phyloP scores from a whole-genome alignment of 2,329 filamentous ascomycete genomes.

The Chrysoporthe deuterocubensis region DNA sequence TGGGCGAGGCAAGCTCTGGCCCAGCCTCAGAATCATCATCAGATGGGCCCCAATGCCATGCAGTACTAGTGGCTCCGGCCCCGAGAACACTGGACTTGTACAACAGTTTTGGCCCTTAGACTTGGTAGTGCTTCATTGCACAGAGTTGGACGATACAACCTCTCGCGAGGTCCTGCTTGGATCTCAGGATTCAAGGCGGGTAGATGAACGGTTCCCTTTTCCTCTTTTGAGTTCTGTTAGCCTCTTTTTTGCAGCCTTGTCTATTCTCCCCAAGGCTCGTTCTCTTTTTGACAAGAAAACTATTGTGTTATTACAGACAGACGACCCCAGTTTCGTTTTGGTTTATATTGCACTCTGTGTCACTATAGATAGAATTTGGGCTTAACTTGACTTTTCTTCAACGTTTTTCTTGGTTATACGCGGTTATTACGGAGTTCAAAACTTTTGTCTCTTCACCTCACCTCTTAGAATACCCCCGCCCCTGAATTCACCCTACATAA shows the following conservation, averaged over 20 bases:
- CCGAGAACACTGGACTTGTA: neutral
- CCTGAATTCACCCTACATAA: neutral
- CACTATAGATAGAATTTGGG: neutral
- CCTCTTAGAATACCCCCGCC: no score
- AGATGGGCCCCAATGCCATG: conserved; percentile 18
- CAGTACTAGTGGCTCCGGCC: conserved; percentile 7
- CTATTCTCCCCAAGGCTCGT: neutral
- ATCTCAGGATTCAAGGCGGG: neutral
- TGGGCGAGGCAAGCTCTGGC: conserved; percentile 59
- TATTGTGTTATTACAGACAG: neutral
- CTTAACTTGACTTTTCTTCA: neutral
- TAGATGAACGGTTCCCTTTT: neutral
- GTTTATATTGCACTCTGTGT: neutral
- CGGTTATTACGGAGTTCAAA: neutral
- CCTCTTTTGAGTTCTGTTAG: neutral
- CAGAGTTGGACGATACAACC: neutral
- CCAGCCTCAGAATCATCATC: conserved; percentile 14
- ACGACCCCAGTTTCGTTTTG: neutral
- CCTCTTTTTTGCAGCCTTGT: neutral
- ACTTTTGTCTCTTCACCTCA: neutral
- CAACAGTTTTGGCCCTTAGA: neutral
- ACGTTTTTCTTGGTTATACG: neutral
- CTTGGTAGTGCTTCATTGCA: conserved; percentile 6
- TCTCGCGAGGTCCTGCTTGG: neutral
- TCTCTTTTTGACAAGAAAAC: neutral